phyloP scores from a whole-genome alignment of 1,139 yeast genomes.

The Kurtzmaniella quercitrusa region DNA sequence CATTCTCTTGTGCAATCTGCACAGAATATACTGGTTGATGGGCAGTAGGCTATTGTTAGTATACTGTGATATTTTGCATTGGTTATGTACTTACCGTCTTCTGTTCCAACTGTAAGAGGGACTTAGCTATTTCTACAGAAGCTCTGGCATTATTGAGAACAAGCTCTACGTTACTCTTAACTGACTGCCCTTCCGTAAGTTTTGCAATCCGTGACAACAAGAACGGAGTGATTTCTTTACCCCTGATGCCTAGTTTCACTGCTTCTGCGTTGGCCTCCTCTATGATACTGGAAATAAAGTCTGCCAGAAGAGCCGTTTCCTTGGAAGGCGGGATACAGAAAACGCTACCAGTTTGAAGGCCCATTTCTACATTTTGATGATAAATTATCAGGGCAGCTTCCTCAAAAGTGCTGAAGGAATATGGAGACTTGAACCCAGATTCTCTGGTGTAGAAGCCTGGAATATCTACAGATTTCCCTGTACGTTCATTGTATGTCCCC shows the following conservation, averaged over 20 bases:
- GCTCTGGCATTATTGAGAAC: slow-evolving; percentile 72
- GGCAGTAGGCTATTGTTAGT: background rate
- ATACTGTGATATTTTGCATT: background rate
- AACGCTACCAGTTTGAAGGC: slow-evolving; percentile 61
- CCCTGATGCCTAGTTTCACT: slow-evolving; percentile 46
- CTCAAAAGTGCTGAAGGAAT: slow-evolving; percentile 44
- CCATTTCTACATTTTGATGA: slow-evolving; percentile 47
- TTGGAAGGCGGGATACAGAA: slow-evolving; percentile 83
- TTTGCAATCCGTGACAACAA: slow-evolving; percentile 60
- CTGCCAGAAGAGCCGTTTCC: slow-evolving; percentile 54
- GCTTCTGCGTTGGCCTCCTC: slow-evolving; percentile 59
- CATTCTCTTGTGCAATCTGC: no score
- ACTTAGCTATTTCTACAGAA: slow-evolving; percentile 65
- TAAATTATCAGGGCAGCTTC: slow-evolving; percentile 64
- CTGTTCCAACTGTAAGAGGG: slow-evolving; percentile 36
- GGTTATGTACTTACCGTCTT: background rate
- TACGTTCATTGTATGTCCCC: slow-evolving; percentile 42
- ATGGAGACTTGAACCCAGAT: slow-evolving; percentile 72
- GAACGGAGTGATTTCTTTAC: slow-evolving; percentile 80
- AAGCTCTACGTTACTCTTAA: slow-evolving; percentile 67
- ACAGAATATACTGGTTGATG: background rate
- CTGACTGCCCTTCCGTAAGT: slow-evolving; percentile 65
- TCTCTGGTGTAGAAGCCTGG: slow-evolving; percentile 84
- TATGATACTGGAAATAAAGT: slow-evolving; percentile 52
- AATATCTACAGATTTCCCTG: slow-evolving; percentile 27